Percentiles rank a stretch among this genome's conserved stretches.
Evolutionary conservation across 768 basidiomycete genomes (phyloP).

Genomic region (Tricholoma hemisulphureum): DNA sequence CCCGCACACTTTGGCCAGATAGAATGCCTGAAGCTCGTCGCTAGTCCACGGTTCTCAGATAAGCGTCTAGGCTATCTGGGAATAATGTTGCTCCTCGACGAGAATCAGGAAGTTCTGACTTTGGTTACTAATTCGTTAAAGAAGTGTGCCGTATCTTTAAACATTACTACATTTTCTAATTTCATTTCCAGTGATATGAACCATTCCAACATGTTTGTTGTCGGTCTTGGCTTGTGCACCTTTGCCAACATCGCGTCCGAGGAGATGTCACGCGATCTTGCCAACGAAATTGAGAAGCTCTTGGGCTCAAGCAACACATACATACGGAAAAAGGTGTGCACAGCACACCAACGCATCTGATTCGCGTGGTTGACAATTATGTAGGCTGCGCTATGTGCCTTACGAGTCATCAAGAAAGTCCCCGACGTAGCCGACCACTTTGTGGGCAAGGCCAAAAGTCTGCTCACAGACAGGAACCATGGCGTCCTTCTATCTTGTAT

Average conservation of each 20-base stretch:
- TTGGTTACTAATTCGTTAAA: conserved; percentile 98
- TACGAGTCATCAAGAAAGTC: conserved; percentile 92
- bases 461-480: conserved; percentile 94
- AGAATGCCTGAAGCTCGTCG: conserved; percentile 92
- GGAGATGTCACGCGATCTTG: conserved; percentile 98
- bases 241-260: conserved; percentile 99
- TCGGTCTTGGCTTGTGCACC: conserved; percentile 94
- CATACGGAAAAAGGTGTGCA: conserved; percentile 93
- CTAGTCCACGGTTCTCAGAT: conserved; percentile 92
- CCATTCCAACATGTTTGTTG: conserved; percentile 98
- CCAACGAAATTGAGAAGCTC: conserved; percentile 96
- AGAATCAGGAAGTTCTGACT: conserved; percentile 96
- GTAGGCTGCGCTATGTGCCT: conserved; percentile 92
- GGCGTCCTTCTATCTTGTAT: conserved; percentile 94
- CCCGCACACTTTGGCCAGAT: conserved; percentile 99
- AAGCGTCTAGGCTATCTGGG: conserved; percentile 96
- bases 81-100: conserved; percentile 96
- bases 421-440: conserved; percentile 96
- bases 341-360: background rate
- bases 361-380: conserved; percentile 6
- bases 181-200: conserved; percentile 84
- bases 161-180: background rate
- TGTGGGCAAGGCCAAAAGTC: conserved; percentile 78
- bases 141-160: conserved; percentile 57
- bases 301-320: conserved; percentile 97